Conservation (phyloP, 495 filamentous ascomycete species). For the Xanthoparmelia taractica region DNA sequence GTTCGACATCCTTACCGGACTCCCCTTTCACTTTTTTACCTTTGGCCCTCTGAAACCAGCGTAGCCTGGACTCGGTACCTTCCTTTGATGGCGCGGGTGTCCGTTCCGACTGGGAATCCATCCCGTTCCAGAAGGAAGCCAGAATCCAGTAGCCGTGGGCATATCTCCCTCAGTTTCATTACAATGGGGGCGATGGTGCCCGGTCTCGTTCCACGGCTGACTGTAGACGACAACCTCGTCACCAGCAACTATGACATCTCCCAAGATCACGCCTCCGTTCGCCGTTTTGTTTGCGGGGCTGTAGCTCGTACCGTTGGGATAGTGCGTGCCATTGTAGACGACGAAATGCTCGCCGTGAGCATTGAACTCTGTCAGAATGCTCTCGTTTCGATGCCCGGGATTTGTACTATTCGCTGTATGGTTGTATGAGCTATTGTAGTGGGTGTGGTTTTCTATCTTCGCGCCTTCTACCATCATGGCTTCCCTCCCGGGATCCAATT, state of each 20-base stretch:
- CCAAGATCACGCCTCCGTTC: not conserved
- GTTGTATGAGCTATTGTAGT: not conserved
- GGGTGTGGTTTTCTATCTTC: not conserved
- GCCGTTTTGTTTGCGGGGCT: not conserved
- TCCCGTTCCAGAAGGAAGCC: constrained; percentile 1
- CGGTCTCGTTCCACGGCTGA: not conserved
- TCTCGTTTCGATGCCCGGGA: not conserved
- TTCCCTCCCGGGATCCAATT: not conserved
- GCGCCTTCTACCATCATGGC: not conserved
- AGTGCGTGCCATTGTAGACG: not conserved
- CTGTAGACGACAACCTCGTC: constrained; percentile 1
- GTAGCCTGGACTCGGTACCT: not conserved
- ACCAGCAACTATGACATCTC: not conserved
- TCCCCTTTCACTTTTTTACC: not conserved
- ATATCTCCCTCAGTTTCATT: not conserved
- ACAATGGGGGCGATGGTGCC: not conserved
- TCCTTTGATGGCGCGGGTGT: not conserved
- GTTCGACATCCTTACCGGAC: not conserved
- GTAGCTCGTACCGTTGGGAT: constrained; percentile 4
- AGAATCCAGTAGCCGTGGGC: not conserved
- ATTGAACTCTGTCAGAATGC: not conserved
- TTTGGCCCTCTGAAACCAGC: not conserved
- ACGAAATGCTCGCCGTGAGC: not conserved
- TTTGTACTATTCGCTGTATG: not conserved
- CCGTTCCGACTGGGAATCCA: not conserved